A percentile compares a stretch with the other conserved stretches of the same genome.
These are phyloP conservation scores for Saprolegnia diclina DNA, from an alignment of 352 stramenopile species.

Conservation along the genomic window DNA sequence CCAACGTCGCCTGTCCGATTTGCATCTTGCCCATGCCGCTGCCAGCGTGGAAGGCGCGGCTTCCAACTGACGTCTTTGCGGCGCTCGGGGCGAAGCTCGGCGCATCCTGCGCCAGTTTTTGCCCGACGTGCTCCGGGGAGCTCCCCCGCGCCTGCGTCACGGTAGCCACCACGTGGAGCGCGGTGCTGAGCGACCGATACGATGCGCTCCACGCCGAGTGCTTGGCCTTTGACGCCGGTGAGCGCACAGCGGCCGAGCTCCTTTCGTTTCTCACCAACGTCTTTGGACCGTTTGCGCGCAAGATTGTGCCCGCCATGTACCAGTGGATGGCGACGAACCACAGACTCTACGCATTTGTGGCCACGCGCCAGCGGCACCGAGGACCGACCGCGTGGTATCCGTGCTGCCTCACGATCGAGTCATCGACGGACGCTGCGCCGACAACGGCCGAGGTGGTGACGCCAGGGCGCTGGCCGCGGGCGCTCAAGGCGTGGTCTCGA, in stretches of 20 bases:
- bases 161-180: background rate
- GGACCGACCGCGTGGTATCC: background rate
- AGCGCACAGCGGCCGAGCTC: background rate
- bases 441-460: background rate
- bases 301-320: background rate
- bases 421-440: background rate
- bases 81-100: background rate
- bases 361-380: background rate
- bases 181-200: background rate
- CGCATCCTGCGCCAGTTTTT: conserved; percentile 1
- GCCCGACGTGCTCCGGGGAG: background rate
- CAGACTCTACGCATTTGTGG: background rate
- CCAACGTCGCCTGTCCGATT: background rate
- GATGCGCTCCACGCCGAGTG: background rate
- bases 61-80: background rate
- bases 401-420: background rate
- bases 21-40: background rate
- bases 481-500: too few relatives aligned
- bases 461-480: too few relatives aligned
- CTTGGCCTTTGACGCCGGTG: background rate
- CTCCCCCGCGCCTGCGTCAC: background rate
- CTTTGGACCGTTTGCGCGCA: background rate
- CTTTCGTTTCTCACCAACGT: background rate
- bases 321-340: background rate
- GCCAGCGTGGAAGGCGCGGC: background rate